Conservation (phyloP, 257 asterid genomes). For the Solanum pinnatisectum region DNA sequence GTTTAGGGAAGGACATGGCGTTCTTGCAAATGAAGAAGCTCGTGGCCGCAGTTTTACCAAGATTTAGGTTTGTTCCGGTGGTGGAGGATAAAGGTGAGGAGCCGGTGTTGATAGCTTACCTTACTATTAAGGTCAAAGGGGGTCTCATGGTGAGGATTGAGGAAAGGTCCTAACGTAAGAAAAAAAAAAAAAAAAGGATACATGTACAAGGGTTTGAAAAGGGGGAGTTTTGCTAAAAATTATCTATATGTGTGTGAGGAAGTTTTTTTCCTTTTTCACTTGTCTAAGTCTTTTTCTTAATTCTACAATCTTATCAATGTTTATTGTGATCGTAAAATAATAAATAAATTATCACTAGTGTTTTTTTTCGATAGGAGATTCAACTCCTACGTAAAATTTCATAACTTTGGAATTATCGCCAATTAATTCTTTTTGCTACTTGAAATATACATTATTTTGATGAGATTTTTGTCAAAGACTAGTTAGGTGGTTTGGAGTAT, state of each 20-base stretch:
- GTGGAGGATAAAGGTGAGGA: background rate
- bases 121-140: background rate
- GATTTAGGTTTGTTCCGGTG: background rate
- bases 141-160: background rate
- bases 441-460: background rate
- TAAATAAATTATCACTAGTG: background rate
- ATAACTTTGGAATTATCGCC: no score
- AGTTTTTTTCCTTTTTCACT: background rate
- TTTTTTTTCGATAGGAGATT: background rate
- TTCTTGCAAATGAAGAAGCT: slow-evolving; percentile 7
- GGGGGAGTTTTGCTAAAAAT: accelerated
- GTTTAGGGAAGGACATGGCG: slow-evolving; percentile 10
- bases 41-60: background rate
- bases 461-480: background rate
- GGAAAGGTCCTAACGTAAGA: background rate
- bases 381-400: background rate
- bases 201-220: background rate
- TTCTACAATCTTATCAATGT: background rate
- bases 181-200: no score
- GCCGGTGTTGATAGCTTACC: background rate
- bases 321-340: background rate
- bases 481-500: background rate
- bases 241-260: background rate
- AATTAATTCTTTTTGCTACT: background rate
- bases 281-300: background rate